phyloP scores from a whole-genome alignment of 768 basidiomycete genomes.

The Lentinula guzmanii region DNA sequence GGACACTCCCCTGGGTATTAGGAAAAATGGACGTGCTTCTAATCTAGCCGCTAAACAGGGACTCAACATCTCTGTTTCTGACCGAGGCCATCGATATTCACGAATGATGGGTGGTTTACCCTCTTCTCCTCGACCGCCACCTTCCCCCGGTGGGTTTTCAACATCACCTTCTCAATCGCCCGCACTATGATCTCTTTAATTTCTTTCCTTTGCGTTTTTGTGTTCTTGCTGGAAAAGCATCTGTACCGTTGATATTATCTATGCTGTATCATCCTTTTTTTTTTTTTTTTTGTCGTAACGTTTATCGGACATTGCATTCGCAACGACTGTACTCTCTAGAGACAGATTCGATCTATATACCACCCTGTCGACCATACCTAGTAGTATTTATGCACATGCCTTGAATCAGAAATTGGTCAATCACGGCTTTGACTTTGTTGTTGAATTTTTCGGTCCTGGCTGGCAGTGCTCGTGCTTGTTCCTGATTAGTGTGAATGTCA shows the following conservation, averaged over 20 bases:
- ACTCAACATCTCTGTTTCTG: constrained; percentile 57
- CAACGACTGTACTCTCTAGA: constrained; percentile 1
- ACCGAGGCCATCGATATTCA: constrained; percentile 58
- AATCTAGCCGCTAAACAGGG: constrained; percentile 61
- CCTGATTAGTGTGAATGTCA: not conserved
- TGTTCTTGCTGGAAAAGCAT: not conserved
- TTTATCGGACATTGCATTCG: constrained; percentile 4
- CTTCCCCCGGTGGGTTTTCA: constrained; percentile 27
- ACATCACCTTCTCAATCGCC: constrained; percentile 6
- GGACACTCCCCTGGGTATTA: constrained; percentile 40
- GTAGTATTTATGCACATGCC: not conserved
- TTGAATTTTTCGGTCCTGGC: too few species aligned
- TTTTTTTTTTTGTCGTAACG: not conserved
- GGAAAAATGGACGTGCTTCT: constrained; percentile 39
- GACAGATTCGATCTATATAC: not conserved
- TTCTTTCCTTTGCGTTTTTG: not conserved
- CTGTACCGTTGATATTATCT: not conserved
- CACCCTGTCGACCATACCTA: constrained; percentile 2
- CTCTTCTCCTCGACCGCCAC: constrained; percentile 41
- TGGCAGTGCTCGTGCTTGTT: not conserved
- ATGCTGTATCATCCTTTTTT: constrained; percentile 3
- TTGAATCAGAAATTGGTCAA: not conserved
- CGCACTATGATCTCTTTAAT: not conserved
- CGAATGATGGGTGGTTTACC: constrained; percentile 57
- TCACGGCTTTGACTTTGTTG: too few species aligned